Percentiles rank a stretch among this genome's conserved stretches.
Evolutionary conservation across 106 monocot species (phyloP).

Genomic region (Dendrobium huoshanense): DNA sequence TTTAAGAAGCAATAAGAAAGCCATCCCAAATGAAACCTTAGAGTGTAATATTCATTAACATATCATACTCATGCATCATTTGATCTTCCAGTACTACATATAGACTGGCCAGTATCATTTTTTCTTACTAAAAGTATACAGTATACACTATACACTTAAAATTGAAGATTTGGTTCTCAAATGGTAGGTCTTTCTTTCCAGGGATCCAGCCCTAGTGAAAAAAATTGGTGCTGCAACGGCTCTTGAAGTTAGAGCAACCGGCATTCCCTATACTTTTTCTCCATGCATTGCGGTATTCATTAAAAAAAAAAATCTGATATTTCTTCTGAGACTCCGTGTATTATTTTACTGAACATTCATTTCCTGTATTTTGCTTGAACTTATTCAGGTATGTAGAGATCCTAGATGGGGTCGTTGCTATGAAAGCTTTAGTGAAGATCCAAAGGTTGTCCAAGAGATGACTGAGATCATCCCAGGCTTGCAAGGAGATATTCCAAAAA

Average conservation of each 20-base stretch:
- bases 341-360: background rate
- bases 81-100: background rate
- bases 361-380: background rate
- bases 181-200: background rate
- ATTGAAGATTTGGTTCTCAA: background rate
- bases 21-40: too few relatives aligned
- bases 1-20: too few relatives aligned
- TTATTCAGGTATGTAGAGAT: conserved; percentile 48
- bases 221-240: conserved; percentile 18
- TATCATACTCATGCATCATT: background rate
- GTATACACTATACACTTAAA: background rate
- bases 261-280: conserved; percentile 26
- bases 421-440: conserved; percentile 59
- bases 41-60: background rate
- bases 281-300: conserved; percentile 24
- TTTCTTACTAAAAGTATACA: background rate
- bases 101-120: background rate
- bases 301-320: background rate
- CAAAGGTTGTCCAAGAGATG: conserved; percentile 40
- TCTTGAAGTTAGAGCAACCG: conserved; percentile 30
- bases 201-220: conserved; percentile 21
- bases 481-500: conserved; percentile 44
- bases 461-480: conserved; percentile 53
- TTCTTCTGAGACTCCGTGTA: background rate
- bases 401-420: conserved; percentile 68